Evolutionary conservation across 768 basidiomycete genomes (phyloP).

Genomic region (Galerina sulciceps): DNA sequence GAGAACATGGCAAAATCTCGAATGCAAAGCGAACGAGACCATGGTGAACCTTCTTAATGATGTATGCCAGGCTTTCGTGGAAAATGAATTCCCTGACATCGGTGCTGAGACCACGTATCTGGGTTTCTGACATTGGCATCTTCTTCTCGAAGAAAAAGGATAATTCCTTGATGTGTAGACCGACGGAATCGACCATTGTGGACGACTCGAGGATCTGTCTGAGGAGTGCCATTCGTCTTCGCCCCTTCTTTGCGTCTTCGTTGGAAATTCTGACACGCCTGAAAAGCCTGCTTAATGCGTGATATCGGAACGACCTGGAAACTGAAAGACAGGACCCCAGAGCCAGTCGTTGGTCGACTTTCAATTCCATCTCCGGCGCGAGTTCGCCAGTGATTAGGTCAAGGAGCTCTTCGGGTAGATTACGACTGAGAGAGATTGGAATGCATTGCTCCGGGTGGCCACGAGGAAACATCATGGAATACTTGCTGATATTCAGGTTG

Average conservation of each 20-base stretch:
- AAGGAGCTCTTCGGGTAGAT: not conserved
- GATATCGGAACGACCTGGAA: slow-evolving; percentile 1
- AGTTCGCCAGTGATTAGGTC: slow-evolving; percentile 2
- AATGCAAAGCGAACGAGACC: too few relatives aligned
- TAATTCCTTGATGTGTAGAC: not conserved
- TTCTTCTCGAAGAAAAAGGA: not conserved
- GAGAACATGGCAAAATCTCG: too few relatives aligned
- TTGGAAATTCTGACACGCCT: not conserved
- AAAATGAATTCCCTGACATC: too few relatives aligned
- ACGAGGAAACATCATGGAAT: too few relatives aligned
- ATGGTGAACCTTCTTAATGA: too few relatives aligned
- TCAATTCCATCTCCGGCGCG: not conserved
- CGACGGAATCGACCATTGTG: not conserved
- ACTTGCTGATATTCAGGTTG: too few relatives aligned
- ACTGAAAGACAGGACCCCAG: not conserved
- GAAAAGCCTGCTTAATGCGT: slow-evolving; percentile 1
- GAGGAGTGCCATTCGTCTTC: not conserved
- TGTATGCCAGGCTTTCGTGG: too few relatives aligned
- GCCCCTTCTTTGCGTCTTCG: not conserved
- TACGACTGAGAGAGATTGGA: too few relatives aligned
- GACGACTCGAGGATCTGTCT: not conserved
- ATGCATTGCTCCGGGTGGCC: too few relatives aligned
- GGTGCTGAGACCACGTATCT: too few relatives aligned
- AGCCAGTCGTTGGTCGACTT: not conserved
- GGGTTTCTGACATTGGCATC: too few relatives aligned